Base-by-base conservation (phyloP, 179 eudicot genomes). In the Silene vulgaris region DNA sequence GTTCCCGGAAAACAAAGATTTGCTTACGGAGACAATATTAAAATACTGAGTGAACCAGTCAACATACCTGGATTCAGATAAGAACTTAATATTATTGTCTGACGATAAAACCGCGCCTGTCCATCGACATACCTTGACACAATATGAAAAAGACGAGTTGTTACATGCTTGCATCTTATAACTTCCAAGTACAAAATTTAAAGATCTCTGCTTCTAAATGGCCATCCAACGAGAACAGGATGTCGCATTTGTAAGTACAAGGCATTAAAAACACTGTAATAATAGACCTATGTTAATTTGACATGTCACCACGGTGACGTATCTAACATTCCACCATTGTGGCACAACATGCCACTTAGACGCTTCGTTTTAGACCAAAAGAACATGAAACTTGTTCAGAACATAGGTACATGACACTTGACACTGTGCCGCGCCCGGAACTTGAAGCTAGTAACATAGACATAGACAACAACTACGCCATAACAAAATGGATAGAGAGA, bases 61-160 rank as follows among this genome's bases (percentile, higher is more conserved):
- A 69, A 43, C 71, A 67, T 20, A 96, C 99, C 98, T 89, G 96
- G 94, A 80, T 86, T 96, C 66, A 87, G 7, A 80, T 89, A 90
- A 72, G 96, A 91, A 57, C 96, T 82, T 75, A 96, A 74, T 69
- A 93, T 84, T 48, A 96, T 89, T 70, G 97, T 86, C 75, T 96
- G 99, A 54, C 99, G 93, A 74, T 96, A 96, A 80, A 89, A 96
- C 30, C 80, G 88, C 30, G 98, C 92, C 71, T 86, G 96, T 66
- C 83, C 91, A 83, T 93, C 92, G 50, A 87, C 80, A 82, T 91
- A 93, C 99, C 99, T 96, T 73, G 17, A 52, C 56, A 78, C 14
- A 11, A 56, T 21, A 71, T 19, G 45, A 17, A 35, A 59, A 73
- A 69, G 65, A 1, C 48, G 9, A 72, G 17, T 3, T 8, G 14